Base-by-base conservation (phyloP, 176 grass and related monocot species). In the Aegilops longissima region DNA sequence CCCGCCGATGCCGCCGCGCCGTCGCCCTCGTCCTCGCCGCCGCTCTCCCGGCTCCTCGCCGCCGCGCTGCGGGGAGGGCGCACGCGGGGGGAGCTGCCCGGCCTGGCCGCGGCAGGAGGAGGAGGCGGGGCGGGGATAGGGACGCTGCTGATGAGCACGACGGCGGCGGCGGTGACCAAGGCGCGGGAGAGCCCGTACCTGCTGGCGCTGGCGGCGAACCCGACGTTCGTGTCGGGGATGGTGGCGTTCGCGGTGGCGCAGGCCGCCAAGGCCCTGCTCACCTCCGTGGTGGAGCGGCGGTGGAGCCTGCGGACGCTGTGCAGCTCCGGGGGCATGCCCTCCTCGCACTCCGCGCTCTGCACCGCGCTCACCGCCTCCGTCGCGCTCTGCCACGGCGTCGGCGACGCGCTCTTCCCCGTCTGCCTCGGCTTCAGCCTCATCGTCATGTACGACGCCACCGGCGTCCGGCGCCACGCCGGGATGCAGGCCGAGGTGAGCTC, bases 271-370 rank as follows among this genome's bases (percentile, higher is more conserved):
- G 87, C 84, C 67, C 78, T 96, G 66, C 84, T 98, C 47, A 94
- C 93, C 66, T 94, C 95, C 76, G 92, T 98, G 59, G 88, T 98
- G 47, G 97, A 98, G 82, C 82, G 92, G 85, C 93, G 92, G 80
- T 94, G 97, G 93, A 92, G 91, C 86, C 79, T 80, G 47, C 77
- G 94, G 82, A 88, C 96, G 90, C 78, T 98, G 29, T 94, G 94
- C 81, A 94, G 94, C 78, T 98, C 89, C 63, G 97, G 97, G 7
- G 97, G 94, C 59, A 98, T 98, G 97, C 97, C 97, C 51, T 98
- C 97, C 71, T 98, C 97, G 17, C 97, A 98, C 85, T 94, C 94
- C 11, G 92, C 94, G 77, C 90, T 98, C 38, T 96, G 97, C 81
- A 98, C 87, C 13, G 97, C 97, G 85, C 90, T 98, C 68, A 96